Evolutionary conservation across 306 rosid species (phyloP).

Genomic region (Citrullus amarus): DNA sequence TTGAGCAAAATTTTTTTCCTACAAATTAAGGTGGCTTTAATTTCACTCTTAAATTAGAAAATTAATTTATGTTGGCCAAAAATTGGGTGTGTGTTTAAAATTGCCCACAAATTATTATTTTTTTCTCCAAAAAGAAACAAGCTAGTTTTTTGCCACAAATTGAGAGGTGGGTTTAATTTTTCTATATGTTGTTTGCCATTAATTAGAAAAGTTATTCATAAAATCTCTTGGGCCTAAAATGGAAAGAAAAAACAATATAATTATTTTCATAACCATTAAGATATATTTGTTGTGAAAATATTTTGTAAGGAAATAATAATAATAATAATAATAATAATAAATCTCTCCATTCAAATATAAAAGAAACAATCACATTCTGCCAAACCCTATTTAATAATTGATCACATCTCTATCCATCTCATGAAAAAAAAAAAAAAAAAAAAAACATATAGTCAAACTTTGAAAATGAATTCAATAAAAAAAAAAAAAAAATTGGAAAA

Average conservation of each 20-base stretch:
- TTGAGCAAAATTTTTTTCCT: not conserved
- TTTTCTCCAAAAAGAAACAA: too few species aligned
- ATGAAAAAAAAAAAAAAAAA: not conserved
- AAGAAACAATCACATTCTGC: not conserved
- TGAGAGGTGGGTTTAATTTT: not conserved
- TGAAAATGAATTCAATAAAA: not conserved
- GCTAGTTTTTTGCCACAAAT: not conserved
- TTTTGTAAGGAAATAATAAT: too few species aligned
- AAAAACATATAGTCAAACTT: not conserved
- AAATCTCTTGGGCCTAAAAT: not conserved
- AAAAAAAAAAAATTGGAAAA: too few species aligned
- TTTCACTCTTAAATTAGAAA: not conserved
- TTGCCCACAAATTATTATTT: not conserved
- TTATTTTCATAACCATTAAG: too few species aligned
- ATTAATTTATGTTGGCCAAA: not conserved
- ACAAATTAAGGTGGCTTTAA: not conserved
- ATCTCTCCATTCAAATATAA: not conserved
- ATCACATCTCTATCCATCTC: not conserved
- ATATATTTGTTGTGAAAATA: too few species aligned
- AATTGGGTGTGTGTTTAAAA: not conserved
- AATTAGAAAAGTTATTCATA: too few species aligned
- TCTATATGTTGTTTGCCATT: too few species aligned
- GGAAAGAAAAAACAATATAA: not conserved
- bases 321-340: too few species aligned
- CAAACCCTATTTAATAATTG: not conserved